Evolutionary conservation across 2,329 filamentous ascomycete genomes (phyloP).

Genomic region (Botrytis hyacinthi): DNA sequence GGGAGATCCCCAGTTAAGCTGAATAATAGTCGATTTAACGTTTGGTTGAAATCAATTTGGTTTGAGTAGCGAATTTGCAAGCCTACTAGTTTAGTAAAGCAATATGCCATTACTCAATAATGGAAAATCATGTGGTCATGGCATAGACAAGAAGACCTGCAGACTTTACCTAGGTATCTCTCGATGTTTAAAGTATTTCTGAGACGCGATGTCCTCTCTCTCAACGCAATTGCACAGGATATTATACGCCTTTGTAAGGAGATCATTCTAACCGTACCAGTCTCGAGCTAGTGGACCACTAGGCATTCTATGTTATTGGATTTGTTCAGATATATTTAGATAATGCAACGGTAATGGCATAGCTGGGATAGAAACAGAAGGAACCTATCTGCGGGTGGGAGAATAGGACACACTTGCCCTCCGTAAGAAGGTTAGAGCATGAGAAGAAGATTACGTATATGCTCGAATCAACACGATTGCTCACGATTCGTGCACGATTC

Average conservation of each 20-base stretch:
- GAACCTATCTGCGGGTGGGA: neutral
- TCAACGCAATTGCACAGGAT: too few species aligned
- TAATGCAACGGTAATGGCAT: neutral
- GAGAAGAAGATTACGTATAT: neutral
- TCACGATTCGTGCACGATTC: neutral
- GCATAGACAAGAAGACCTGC: neutral
- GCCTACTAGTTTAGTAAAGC: neutral
- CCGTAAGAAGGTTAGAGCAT: neutral
- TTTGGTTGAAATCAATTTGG: neutral
- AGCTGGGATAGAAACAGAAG: neutral
- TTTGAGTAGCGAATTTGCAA: neutral
- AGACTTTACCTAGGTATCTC: neutral
- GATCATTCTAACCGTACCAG: neutral
- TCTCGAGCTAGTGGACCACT: neutral
- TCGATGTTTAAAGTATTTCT: neutral
- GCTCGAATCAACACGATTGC: neutral
- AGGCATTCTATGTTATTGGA: neutral
- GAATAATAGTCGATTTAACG: conserved; percentile 1
- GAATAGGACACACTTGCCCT: neutral
- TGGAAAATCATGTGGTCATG: neutral
- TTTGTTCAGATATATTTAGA: neutral
- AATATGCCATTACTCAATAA: neutral
- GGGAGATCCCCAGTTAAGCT: neutral
- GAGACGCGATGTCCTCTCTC: neutral
- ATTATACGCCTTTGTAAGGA: neutral